These are phyloP conservation scores for Wallacemonas sp. DNA, from an alignment of 208 protist genomes.

Conservation along the genomic window DNA sequence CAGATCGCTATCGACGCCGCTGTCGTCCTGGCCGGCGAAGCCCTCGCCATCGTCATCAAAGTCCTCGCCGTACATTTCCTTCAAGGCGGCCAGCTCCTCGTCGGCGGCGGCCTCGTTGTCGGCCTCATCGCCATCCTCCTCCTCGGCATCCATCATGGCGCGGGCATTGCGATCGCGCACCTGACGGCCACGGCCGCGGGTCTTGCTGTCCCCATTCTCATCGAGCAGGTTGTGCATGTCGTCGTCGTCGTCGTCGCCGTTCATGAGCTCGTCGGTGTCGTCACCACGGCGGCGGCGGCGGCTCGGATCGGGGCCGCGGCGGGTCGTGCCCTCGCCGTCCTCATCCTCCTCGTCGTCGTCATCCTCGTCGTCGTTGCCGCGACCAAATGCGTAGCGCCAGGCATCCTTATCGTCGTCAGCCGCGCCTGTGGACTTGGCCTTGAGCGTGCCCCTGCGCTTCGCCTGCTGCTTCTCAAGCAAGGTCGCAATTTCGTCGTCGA, in stretches of 20 bases:
- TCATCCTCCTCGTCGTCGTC: constrained; percentile 47
- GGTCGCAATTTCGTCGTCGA: constrained; percentile 79
- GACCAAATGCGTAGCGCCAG: constrained; percentile 89
- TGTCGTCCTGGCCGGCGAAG: constrained; percentile 28
- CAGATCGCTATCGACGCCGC: constrained; percentile 26
- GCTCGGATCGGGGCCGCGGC: constrained; percentile 37
- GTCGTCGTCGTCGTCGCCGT: constrained; percentile 27
- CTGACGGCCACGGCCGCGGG: constrained; percentile 5
- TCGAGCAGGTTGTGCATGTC: constrained; percentile 31
- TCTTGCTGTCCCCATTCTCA: constrained; percentile 36
- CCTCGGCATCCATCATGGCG: constrained; percentile 42
- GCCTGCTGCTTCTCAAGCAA: constrained; percentile 50
- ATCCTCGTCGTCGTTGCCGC: constrained; percentile 37
- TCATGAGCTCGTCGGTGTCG: no score
- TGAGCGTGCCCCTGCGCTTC: constrained; percentile 21
- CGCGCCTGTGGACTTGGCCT: constrained; percentile 19
- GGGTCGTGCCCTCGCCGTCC: constrained; percentile 29
- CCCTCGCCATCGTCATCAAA: constrained; percentile 75
- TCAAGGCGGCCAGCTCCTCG: constrained; percentile 80
- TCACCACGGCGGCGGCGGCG: constrained; percentile 33
- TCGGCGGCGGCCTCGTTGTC: constrained; percentile 43
- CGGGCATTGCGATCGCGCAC: constrained; percentile 38
- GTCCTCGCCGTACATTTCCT: constrained; percentile 90
- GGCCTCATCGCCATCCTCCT: constrained; percentile 41
- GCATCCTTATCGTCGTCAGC: constrained; percentile 31